These are phyloP conservation scores for Fusarium clavum DNA, from an alignment of 2,329 filamentous ascomycete species.

Conservation along the genomic window DNA sequence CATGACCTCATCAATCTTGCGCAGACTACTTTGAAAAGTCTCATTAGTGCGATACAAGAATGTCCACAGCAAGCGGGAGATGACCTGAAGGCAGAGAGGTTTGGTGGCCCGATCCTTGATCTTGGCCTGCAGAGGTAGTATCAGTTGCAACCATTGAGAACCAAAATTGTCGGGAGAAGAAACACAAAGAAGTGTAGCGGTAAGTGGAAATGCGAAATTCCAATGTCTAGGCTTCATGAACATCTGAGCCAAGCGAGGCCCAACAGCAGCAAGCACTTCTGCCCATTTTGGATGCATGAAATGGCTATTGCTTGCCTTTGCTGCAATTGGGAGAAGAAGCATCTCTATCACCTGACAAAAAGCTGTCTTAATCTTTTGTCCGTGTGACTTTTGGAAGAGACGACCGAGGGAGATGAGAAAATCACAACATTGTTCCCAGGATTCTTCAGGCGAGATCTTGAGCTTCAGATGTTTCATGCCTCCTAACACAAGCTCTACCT, in stretches of 20 bases:
- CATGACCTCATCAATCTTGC: conserved; percentile 91
- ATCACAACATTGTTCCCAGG: conserved; percentile 89
- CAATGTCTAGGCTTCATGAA: conserved; percentile 93
- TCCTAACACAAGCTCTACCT: conserved; percentile 85
- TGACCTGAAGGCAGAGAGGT: conserved; percentile 85
- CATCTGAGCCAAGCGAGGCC: conserved; percentile 83
- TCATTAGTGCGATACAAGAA: conserved; percentile 90
- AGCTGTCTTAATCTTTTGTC: conserved; percentile 89
- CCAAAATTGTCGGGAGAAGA: conserved; percentile 87
- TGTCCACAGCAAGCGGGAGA: conserved; percentile 92
- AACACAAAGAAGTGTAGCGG: conserved; percentile 86
- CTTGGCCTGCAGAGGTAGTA: conserved; percentile 80
- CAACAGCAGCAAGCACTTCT: conserved; percentile 82
- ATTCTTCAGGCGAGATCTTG: conserved; percentile 76
- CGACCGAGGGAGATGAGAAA: conserved; percentile 85
- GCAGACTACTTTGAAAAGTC: conserved; percentile 71
- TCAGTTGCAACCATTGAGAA: conserved; percentile 86
- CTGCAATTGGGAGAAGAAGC: conserved; percentile 86
- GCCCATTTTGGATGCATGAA: conserved; percentile 87
- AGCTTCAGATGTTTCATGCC: conserved; percentile 93
- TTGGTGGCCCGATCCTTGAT: conserved; percentile 85
- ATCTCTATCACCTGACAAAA: conserved; percentile 94
- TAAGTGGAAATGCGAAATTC: conserved; percentile 87
- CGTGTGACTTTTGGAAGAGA: conserved; percentile 86
- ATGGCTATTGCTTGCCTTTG: conserved; percentile 79